A percentile compares a stretch with the other conserved stretches of the same genome.
Evolutionary conservation across 2,329 filamentous ascomycete genomes (phyloP).

Genomic region (Xylariomycetidae sp.): DNA sequence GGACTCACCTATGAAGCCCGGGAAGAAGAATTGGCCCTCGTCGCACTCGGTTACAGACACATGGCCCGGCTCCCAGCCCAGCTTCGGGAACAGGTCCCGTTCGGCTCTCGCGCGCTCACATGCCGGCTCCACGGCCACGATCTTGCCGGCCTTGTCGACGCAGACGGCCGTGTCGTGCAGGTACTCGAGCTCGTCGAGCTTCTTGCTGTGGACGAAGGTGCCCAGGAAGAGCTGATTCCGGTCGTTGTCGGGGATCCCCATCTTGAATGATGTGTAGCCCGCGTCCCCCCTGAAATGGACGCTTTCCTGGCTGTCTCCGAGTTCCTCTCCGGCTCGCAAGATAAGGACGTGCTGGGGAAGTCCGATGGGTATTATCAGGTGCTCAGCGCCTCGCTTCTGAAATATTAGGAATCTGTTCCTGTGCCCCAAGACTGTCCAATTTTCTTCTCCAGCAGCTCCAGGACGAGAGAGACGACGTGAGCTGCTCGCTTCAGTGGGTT

Average conservation of each 20-base stretch:
- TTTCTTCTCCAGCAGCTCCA: too few relatives aligned
- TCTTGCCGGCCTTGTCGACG: conserved; percentile 46
- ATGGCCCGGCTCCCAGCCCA: conserved; percentile 41
- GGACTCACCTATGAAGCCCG: conserved; percentile 68
- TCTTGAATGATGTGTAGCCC: too few relatives aligned
- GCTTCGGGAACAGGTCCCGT: conserved; percentile 30
- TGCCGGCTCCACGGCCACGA: conserved; percentile 41
- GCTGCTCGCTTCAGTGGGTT: too few relatives aligned
- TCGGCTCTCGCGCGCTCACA: conserved; percentile 28
- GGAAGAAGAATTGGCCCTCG: conserved; percentile 71
- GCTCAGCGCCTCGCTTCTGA: too few relatives aligned
- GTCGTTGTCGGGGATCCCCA: conserved; percentile 14
- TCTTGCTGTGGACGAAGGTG: conserved; percentile 51
- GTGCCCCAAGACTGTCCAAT: too few relatives aligned
- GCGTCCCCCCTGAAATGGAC: too few relatives aligned
- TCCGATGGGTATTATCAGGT: too few relatives aligned
- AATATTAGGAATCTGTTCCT: too few relatives aligned
- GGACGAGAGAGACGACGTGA: too few relatives aligned
- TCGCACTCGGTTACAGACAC: conserved; percentile 32
- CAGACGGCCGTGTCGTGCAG: conserved; percentile 46
- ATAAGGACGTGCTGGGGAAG: too few relatives aligned
- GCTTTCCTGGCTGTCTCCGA: too few relatives aligned
- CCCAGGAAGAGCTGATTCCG: conserved; percentile 47
- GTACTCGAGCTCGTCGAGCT: conserved; percentile 44
- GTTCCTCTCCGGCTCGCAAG: too few relatives aligned